Evolutionary conservation across 1,284 basidiomycete genomes (phyloP).

Genomic region (Anthracocystis panici-leucophaei): DNA sequence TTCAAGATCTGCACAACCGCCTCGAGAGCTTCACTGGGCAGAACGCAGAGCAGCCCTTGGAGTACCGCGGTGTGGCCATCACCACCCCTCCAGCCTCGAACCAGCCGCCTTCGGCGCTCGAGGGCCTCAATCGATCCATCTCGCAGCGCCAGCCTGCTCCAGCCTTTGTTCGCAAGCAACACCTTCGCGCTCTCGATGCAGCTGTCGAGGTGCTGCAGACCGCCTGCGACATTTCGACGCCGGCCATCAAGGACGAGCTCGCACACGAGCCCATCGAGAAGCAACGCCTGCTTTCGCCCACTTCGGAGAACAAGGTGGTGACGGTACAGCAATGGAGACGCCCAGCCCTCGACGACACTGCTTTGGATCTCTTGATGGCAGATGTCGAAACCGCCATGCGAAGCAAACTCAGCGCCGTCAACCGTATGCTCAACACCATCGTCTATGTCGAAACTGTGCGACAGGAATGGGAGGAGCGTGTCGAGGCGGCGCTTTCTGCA

Average conservation of each 20-base stretch:
- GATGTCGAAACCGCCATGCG: conserved; percentile 90
- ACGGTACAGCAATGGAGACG: conserved; percentile 58
- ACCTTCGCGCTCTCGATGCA: conserved; percentile 80
- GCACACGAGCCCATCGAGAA: conserved; percentile 85
- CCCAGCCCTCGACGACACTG: conserved; percentile 76
- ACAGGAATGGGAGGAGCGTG: conserved; percentile 94
- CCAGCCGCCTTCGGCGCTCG: conserved; percentile 69
- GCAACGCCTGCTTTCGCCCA: conserved; percentile 83
- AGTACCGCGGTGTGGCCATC: conserved; percentile 86
- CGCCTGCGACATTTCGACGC: conserved; percentile 86
- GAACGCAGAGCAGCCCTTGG: conserved; percentile 71
- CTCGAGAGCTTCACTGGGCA: conserved; percentile 49
- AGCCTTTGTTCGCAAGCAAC: conserved; percentile 66
- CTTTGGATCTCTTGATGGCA: conserved; percentile 81
- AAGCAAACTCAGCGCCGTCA: conserved; percentile 93
- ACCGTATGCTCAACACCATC: conserved; percentile 97
- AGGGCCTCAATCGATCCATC: conserved; percentile 60
- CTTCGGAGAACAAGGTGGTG: conserved; percentile 59
- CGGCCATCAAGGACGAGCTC: conserved; percentile 85
- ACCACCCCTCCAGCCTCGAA: conserved; percentile 58
- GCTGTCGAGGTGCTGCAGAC: conserved; percentile 85
- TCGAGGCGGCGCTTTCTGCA: conserved; percentile 77
- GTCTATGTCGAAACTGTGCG: conserved; percentile 96
- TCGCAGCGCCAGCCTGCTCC: conserved; percentile 54
- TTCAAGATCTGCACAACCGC: conserved; percentile 50